These are phyloP conservation scores for Stagonosporopsis vannaccii DNA, from an alignment of 2,329 filamentous ascomycete species.

Conservation along the genomic window DNA sequence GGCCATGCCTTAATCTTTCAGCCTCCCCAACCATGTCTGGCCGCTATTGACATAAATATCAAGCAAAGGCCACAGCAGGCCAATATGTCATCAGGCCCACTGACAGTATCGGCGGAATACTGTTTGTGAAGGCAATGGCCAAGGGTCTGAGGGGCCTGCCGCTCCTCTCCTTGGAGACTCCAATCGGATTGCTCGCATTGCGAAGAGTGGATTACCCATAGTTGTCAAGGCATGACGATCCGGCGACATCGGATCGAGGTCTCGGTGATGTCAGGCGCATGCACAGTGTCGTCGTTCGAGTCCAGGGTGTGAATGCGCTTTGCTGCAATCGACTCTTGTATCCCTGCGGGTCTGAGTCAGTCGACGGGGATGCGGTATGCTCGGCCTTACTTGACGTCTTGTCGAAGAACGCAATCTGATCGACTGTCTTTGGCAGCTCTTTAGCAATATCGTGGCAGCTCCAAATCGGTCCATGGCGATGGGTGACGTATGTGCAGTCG, in stretches of 20 bases:
- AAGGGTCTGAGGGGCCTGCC: not conserved
- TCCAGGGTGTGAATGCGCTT: not conserved
- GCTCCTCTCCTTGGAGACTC: not conserved
- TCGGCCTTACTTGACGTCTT: conserved; percentile 12
- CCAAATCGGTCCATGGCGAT: not conserved
- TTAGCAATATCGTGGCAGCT: not conserved
- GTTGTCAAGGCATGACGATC: not conserved
- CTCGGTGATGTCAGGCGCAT: conserved; percentile 13
- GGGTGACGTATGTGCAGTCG: not conserved
- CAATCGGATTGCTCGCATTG: not conserved
- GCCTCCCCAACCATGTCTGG: not conserved
- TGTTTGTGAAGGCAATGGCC: not conserved
- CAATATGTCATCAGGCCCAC: not conserved
- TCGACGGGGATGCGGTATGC: conserved; percentile 7
- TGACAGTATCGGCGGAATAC: not conserved
- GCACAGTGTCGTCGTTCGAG: conserved; percentile 10
- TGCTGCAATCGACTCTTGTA: not conserved
- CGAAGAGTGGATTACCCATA: not conserved
- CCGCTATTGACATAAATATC: not conserved
- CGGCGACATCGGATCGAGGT: conserved; percentile 2
- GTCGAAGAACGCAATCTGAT: not conserved
- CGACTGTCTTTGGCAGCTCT: not conserved
- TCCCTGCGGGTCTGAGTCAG: conserved; percentile 10
- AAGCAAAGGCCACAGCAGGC: not conserved
- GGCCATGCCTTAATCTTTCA: not conserved